phyloP scores from a whole-genome alignment of 768 basidiomycete species.

The Xerocomellus chrysenteron region DNA sequence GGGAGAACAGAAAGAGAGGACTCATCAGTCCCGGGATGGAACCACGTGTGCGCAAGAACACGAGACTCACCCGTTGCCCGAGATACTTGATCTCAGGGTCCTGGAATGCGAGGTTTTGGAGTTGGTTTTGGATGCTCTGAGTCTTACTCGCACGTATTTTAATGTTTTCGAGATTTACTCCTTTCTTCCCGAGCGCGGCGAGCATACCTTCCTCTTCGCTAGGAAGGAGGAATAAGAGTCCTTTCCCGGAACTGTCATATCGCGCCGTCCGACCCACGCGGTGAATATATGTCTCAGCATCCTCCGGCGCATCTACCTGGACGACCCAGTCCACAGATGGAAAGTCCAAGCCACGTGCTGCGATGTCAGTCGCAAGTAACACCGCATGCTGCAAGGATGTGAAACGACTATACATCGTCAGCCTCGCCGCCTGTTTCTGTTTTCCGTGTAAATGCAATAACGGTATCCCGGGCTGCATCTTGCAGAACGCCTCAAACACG shows the following conservation, averaged over 20 bases:
- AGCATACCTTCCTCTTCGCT: slow-evolving; percentile 94
- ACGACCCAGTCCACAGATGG: slow-evolving; percentile 96
- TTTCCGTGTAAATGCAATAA: slow-evolving; percentile 95
- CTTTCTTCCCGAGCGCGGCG: slow-evolving; percentile 66
- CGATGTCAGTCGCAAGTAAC: slow-evolving; percentile 94
- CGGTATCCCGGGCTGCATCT: slow-evolving; percentile 91
- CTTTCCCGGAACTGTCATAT: slow-evolving; percentile 88
- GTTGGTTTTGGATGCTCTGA: slow-evolving; percentile 76
- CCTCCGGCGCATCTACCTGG: slow-evolving; percentile 94
- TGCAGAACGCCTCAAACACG: slow-evolving; percentile 92
- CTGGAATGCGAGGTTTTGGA: slow-evolving; percentile 92
- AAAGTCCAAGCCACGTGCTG: slow-evolving; percentile 94
- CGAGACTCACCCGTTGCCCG: slow-evolving; percentile 74
- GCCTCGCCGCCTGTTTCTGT: slow-evolving; percentile 89
- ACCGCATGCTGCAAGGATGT: slow-evolving; percentile 78
- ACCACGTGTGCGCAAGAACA: background rate
- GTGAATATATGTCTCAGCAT: slow-evolving; percentile 97
- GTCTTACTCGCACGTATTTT: slow-evolving; percentile 89
- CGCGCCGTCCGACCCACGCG: slow-evolving; percentile 94
- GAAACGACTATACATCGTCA: slow-evolving; percentile 83
- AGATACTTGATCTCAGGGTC: slow-evolving; percentile 97
- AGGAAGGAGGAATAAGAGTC: slow-evolving; percentile 77
- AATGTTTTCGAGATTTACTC: slow-evolving; percentile 70
- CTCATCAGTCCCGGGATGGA: background rate
- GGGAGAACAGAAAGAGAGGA: background rate